phyloP scores from a whole-genome alignment of 129 eudicot genomes.

The Solidago caesia region DNA sequence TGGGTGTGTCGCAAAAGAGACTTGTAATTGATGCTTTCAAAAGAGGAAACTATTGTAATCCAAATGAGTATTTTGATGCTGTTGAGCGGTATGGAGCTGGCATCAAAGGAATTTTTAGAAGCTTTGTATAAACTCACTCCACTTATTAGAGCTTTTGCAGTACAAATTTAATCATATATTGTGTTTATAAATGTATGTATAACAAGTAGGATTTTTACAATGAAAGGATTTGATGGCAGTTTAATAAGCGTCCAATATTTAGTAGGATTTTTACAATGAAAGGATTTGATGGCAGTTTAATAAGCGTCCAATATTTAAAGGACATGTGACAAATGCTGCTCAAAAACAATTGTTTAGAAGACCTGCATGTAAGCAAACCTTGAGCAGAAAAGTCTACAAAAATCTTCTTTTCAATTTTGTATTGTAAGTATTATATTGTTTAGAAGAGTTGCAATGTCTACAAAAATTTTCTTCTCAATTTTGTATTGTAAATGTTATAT shows the following conservation, averaged over 20 bases:
- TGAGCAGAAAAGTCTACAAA: too few species aligned
- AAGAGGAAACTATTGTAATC: constrained; percentile 55
- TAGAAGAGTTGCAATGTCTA: too few species aligned
- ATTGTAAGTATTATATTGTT: too few species aligned
- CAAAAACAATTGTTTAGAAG: constrained; percentile 60
- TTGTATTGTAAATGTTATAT: too few species aligned
- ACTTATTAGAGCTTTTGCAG: constrained; percentile 68
- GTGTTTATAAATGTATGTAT: background rate
- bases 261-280: too few species aligned
- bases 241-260: constrained; percentile 18
- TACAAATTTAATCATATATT: constrained; percentile 15
- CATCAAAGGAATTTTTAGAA: constrained; percentile 47
- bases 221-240: constrained; percentile 21
- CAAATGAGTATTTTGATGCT: constrained; percentile 40
- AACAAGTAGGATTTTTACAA: constrained; percentile 2
- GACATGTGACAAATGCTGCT: constrained; percentile 26
- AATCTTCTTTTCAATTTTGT: too few species aligned
- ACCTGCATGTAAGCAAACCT: too few species aligned
- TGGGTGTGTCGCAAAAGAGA: constrained; percentile 40
- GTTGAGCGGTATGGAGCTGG: constrained; percentile 44
- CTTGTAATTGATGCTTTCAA: constrained; percentile 75
- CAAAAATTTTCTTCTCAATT: too few species aligned
- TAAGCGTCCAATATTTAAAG: too few species aligned
- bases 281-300: too few species aligned
- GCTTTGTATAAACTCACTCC: constrained; percentile 49